Base-by-base conservation (phyloP, 2,329 filamentous ascomycete species). In the Cyphellophora europaea region DNA sequence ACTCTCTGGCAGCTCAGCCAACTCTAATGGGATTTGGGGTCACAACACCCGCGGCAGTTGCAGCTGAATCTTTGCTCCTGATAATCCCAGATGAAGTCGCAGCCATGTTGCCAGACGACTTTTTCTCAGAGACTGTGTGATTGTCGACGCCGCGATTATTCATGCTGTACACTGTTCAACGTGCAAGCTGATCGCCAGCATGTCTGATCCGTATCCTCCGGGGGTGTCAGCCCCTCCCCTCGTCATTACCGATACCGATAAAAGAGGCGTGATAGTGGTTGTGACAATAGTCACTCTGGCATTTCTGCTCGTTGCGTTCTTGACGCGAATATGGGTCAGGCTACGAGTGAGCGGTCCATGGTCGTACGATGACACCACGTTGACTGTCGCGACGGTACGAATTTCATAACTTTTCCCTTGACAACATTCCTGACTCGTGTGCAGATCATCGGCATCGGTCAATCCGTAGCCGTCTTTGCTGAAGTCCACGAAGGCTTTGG, bases 401-500 rank as follows among this genome's bases (percentile, higher is more conserved):
- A 29, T 37, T 21, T 28, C 27, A 30, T 21, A 23, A 11, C 4
- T 14, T 16, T 23, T 19, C 6, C 19, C 18, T 8, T n/a, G 33
- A 15, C 10, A 3, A 15, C 25, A 12, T n/a, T n/a, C n/a, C n/a
- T n/a, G n/a, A n/a, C n/a, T n/a, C n/a, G n/a, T n/a, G n/a, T n/a
- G 13, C 38, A 64, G 60, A 12, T 51, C 3, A 37, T 61, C 17
- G 49, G 55, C 5, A 43, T 57, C 3, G 37, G 54, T 5, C 62
- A 67, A 43, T 52, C 55, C 4, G 49, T 52, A 1, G 32, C 59
- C 4, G 50, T 62, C 0, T 59, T 66, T 19, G 38, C 52, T 0
- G 53, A 56, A 30, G 53, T 63, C 2, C 41, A 51, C 5, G 43
- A 52, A 31, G 63, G 64, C 2, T 62, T 63, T 44, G 64, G 64